Base-by-base conservation (phyloP, 768 basidiomycete genomes). In the Tylopilus plumbeoviolaceoides region DNA sequence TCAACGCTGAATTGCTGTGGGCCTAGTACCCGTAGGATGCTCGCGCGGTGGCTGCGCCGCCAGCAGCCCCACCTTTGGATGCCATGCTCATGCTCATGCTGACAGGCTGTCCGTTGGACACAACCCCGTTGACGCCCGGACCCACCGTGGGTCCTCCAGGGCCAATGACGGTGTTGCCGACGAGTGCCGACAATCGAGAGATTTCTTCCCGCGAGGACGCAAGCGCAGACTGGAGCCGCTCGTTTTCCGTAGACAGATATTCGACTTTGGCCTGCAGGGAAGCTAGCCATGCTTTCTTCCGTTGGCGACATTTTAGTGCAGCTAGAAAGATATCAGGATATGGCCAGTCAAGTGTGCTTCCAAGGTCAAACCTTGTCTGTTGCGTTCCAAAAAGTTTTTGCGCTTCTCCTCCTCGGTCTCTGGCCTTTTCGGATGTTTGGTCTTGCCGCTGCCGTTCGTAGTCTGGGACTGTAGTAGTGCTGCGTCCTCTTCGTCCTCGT, bases 371-470 rank as follows among this genome's bases (percentile, higher is more conserved):
- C 95, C 95, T 81, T 98, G 97, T 63, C 97, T 80, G 66, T 99
- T 99, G 56, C 97, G 79, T 71, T 98, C 97, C 55, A 99, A 73
- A 72, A 99, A 98, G 72, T 98, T 98, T 71, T 82, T 84, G 39
- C 97, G 79, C 72, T 99, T 99, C 67, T 98, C 97, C 70, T 98
- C 97, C 69, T 99, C 97, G 0, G 95, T 98, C 76, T 97, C 93
- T 21, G 88, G 89, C 65, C 87, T 92, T 70, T 89, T 93, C 48
- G 60, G 60, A 47, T 67, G 61, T 43, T 71, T 60, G 4, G 57
- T 53, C 41, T 61, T 67, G 27, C 59, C 20, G 18, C 50, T 52
- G 17, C 58, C 44, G 9, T 45, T 51, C 11, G 17, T 56, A 7
- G 41, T 49, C 12, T 61, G 56, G 15, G 52, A 27, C 0, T 47